phyloP scores from a whole-genome alignment of 441 rosid species.

The Adansonia madagascariensis region DNA sequence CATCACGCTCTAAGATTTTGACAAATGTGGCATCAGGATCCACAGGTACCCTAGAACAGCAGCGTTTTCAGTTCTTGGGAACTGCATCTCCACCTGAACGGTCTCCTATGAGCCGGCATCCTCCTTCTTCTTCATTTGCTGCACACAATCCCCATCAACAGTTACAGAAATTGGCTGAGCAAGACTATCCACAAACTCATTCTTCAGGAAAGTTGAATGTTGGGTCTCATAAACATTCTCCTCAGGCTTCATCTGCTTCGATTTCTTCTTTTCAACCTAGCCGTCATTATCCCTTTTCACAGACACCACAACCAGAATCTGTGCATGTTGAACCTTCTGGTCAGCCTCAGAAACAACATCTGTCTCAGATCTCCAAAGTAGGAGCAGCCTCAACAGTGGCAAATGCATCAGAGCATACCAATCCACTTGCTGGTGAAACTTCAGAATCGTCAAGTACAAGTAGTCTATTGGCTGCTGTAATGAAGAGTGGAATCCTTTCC shows the following conservation, averaged over 20 bases:
- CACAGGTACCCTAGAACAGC: conserved; percentile 48
- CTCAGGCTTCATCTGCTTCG: conserved; percentile 37
- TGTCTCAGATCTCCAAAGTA: conserved; percentile 41
- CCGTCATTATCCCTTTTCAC: conserved; percentile 34
- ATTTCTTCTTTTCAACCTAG: conserved; percentile 38
- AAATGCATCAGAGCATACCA: conserved; percentile 42
- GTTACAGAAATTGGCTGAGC: conserved; percentile 50
- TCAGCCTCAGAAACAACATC: conserved; percentile 41
- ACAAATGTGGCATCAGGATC: conserved; percentile 46
- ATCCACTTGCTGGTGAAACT: conserved; percentile 45
- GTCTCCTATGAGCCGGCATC: conserved; percentile 44
- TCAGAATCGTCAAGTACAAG: conserved; percentile 55
- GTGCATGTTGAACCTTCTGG: conserved; percentile 44
- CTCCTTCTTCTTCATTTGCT: conserved; percentile 51
- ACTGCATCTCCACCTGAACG: conserved; percentile 48
- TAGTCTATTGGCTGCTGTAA: conserved; percentile 72
- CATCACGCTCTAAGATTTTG: conserved; percentile 44
- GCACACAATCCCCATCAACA: conserved; percentile 37
- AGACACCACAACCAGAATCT: conserved; percentile 36
- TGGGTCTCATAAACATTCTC: conserved; percentile 32
- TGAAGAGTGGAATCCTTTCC: conserved; percentile 74
- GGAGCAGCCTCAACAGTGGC: conserved; percentile 40
- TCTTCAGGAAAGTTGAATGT: conserved; percentile 46
- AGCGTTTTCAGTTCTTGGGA: conserved; percentile 42
- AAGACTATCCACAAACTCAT: conserved; percentile 49